Conservation (phyloP, 768 basidiomycete genomes). For the Mycena alexandri region DNA sequence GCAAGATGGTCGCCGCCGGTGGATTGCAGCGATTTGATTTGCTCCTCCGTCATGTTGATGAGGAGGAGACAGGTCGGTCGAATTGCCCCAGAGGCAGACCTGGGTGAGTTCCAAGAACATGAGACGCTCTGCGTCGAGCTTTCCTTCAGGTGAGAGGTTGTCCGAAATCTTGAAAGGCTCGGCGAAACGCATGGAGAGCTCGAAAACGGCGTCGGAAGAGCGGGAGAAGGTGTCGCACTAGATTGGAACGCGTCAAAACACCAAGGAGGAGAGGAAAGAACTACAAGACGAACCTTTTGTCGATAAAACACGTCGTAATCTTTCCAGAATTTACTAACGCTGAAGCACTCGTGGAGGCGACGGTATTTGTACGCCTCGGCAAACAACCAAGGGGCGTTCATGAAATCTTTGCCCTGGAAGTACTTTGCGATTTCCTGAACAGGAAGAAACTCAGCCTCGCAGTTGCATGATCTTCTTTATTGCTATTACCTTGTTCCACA, state of each 20-base stretch:
- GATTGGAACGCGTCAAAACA: slow-evolving; percentile 24
- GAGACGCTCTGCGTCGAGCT: slow-evolving; percentile 78
- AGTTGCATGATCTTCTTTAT: slow-evolving; percentile 40
- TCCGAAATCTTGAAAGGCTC: slow-evolving; percentile 80
- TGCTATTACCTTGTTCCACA: slow-evolving; percentile 98
- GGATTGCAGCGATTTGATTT: slow-evolving; percentile 96
- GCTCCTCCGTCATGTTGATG: slow-evolving; percentile 98
- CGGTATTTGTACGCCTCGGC: slow-evolving; percentile 96
- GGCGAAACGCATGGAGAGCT: slow-evolving; percentile 91
- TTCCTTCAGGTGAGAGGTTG: slow-evolving; percentile 64
- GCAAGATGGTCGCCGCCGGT: slow-evolving; percentile 96
- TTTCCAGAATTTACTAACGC: slow-evolving; percentile 89
- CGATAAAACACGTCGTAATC: slow-evolving; percentile 96
- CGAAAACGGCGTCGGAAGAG: slow-evolving; percentile 92
- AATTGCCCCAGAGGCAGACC: slow-evolving; percentile 98
- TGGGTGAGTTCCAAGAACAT: slow-evolving; percentile 96
- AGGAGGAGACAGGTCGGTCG: slow-evolving; percentile 94
- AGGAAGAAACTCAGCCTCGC: too few species aligned
- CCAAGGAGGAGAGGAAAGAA: background rate
- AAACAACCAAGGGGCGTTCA: slow-evolving; percentile 97
- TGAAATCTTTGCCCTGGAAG: slow-evolving; percentile 93
- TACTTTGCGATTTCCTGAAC: slow-evolving; percentile 85
- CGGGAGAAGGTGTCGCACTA: slow-evolving; percentile 97
- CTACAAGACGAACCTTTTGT: slow-evolving; percentile 72
- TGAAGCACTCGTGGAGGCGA: slow-evolving; percentile 93